Evolutionary conservation across 75 land plant species (phyloP).

Genomic region (Pinus albicaulis): DNA sequence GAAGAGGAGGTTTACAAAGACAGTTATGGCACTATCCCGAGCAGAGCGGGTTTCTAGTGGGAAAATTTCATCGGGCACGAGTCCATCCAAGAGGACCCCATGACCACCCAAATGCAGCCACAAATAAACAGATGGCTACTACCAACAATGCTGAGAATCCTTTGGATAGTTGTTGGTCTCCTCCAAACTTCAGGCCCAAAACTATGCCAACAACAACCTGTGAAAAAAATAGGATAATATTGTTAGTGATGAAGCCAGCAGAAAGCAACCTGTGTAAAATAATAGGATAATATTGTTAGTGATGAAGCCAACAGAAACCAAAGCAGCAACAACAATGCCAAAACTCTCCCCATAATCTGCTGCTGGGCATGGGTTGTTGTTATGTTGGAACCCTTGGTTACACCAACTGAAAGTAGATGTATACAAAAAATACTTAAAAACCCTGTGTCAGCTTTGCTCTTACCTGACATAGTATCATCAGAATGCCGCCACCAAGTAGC

Average conservation of each 20-base stretch:
- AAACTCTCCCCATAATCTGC: background rate
- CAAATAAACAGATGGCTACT: conserved; percentile 56
- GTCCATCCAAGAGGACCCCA: conserved; percentile 94
- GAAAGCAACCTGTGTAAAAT: no score
- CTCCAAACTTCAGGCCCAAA: conserved; percentile 48
- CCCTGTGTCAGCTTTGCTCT: background rate
- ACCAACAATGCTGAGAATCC: conserved; percentile 49
- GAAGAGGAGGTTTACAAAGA: conserved; percentile 75
- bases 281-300: no score
- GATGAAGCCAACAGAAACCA: no score
- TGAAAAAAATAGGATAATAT: background rate
- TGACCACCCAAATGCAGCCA: conserved; percentile 86
- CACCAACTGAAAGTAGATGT: background rate
- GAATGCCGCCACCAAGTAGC: conserved; percentile 61
- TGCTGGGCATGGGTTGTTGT: background rate
- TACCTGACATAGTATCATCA: conserved; percentile 74
- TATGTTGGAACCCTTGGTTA: background rate
- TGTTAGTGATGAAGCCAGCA: background rate
- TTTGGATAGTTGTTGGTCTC: conserved; percentile 42
- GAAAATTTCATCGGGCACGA: conserved; percentile 88
- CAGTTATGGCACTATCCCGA: conserved; percentile 91
- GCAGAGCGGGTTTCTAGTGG: conserved; percentile 83
- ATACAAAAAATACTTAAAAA: no score
- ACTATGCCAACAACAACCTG: conserved; percentile 60
- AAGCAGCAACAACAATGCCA: no score